Conservation (phyloP, 2,329 filamentous ascomycete genomes). For the Parastagonospora avenae region DNA sequence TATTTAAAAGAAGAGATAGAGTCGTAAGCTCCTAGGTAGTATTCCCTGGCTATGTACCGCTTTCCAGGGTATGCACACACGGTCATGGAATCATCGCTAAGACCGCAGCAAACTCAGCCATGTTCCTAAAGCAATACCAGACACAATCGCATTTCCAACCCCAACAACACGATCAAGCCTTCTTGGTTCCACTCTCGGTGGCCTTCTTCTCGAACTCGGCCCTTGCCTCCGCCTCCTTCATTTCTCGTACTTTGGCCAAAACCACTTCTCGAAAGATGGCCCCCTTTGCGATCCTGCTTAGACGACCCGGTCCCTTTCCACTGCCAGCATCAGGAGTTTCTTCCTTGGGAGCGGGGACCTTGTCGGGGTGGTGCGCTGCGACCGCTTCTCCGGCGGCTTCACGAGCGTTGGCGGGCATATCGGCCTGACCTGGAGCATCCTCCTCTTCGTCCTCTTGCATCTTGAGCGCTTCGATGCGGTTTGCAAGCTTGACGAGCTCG, state of each 20-base stretch:
- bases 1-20: constrained; percentile 7
- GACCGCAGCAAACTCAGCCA: constrained; percentile 25
- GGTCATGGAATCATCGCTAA: constrained; percentile 19
- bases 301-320: constrained; percentile 53
- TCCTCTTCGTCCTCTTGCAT: constrained; percentile 89
- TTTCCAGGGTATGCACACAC: constrained; percentile 36
- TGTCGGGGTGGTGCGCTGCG: constrained; percentile 37
- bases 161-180: constrained; percentile 17
- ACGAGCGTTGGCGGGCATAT: constrained; percentile 67
- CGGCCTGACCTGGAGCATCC: constrained; percentile 62
- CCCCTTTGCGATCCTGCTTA: constrained; percentile 65
- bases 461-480: constrained; percentile 93
- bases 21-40: constrained; percentile 16
- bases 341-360: constrained; percentile 38
- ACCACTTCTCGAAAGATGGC: constrained; percentile 95
- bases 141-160: not conserved
- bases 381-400: constrained; percentile 59
- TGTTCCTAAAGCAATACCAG: constrained; percentile 3
- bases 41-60: constrained; percentile 21
- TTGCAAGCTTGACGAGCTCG: constrained; percentile 93
- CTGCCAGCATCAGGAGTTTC: constrained; percentile 13
- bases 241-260: constrained; percentile 88
- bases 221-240: constrained; percentile 83
- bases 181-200: constrained; percentile 36
- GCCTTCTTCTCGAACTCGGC: constrained; percentile 68